Evolutionary conservation across 2,329 filamentous ascomycete species (phyloP).

Genomic region (Fusarium guadeloupense): DNA sequence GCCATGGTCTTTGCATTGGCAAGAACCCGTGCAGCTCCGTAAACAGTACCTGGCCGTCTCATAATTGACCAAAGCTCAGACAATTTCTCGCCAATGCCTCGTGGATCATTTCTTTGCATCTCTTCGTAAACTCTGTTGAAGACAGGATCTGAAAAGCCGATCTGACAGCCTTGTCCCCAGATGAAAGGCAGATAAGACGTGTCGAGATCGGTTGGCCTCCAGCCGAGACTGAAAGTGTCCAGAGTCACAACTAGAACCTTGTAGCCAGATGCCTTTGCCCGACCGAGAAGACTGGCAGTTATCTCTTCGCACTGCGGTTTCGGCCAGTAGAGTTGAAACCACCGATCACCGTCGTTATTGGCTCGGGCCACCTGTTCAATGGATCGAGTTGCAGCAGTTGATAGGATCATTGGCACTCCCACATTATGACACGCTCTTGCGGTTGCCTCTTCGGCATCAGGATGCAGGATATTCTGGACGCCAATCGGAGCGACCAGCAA

Average conservation of each 20-base stretch:
- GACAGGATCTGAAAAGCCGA: constrained; percentile 73
- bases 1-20: constrained; percentile 15
- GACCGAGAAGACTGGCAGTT: constrained; percentile 68
- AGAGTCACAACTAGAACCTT: constrained; percentile 75
- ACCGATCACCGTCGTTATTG: constrained; percentile 66
- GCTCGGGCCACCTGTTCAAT: constrained; percentile 74
- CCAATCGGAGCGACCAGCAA: constrained; percentile 74
- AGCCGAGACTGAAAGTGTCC: constrained; percentile 75
- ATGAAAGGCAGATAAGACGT: constrained; percentile 69
- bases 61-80: constrained; percentile 33
- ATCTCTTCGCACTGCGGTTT: constrained; percentile 70
- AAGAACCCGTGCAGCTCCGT: constrained; percentile 35
- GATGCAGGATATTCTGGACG: constrained; percentile 73
- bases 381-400: constrained; percentile 68
- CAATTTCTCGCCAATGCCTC: constrained; percentile 16
- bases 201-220: constrained; percentile 75
- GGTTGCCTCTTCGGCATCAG: constrained; percentile 70
- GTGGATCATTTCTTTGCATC: constrained; percentile 28
- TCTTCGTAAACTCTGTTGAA: constrained; percentile 53
- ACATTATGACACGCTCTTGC: constrained; percentile 69
- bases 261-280: constrained; percentile 70
- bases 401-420: constrained; percentile 72
- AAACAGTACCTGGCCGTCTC: constrained; percentile 33
- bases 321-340: constrained; percentile 78
- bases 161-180: constrained; percentile 64